Conservation (phyloP, 73 alveolate species). For the Tetrahymena borealis region DNA sequence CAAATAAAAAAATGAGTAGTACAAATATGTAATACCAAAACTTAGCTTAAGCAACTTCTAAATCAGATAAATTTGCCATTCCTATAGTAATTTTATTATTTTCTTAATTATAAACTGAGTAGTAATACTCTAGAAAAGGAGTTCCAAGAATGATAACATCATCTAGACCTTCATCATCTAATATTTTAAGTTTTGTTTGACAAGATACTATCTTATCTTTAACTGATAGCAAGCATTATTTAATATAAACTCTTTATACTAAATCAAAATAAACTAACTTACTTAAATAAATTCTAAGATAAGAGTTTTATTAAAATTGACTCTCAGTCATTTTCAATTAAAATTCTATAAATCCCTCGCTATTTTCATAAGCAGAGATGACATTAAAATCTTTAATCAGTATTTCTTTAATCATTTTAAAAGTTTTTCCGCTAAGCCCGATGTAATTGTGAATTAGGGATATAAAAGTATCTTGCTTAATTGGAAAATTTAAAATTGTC, state of each 20-base stretch:
- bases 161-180: neutral
- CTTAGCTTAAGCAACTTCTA: neutral
- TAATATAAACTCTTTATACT: neutral
- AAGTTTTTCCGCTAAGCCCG: neutral
- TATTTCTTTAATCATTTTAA: neutral
- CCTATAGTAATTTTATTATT: neutral
- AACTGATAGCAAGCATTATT: neutral
- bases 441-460: neutral
- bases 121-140: neutral
- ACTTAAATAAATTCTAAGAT: neutral
- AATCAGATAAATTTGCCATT: neutral
- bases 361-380: neutral
- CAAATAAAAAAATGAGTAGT: neutral
- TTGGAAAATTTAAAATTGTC: neutral
- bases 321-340: neutral
- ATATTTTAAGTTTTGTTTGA: neutral
- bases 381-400: neutral
- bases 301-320: neutral
- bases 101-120: neutral
- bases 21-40: neutral
- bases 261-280: neutral
- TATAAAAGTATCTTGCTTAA: neutral
- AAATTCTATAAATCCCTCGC: neutral
- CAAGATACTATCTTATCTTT: neutral
- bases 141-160: neutral